Evolutionary conservation across 495 filamentous ascomycete genomes (phyloP).

Genomic region (Aspergillus heteromorphus): DNA sequence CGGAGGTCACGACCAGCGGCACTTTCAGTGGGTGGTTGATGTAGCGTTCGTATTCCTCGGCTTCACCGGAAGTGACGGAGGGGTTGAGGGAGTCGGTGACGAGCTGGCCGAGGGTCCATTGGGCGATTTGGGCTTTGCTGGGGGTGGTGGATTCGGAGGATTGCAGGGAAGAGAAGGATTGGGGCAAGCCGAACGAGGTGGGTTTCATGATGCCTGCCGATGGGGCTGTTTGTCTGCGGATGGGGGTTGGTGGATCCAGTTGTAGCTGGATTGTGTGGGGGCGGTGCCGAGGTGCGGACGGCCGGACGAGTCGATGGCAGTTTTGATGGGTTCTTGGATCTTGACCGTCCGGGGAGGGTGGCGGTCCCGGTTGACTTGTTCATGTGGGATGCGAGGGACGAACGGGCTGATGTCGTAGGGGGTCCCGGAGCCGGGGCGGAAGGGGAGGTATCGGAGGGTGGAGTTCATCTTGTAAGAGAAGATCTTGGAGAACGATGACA

Average conservation of each 20-base stretch:
- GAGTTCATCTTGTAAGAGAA: slow-evolving; percentile 89
- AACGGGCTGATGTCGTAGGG: slow-evolving; percentile 80
- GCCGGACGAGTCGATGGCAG: slow-evolving; percentile 5
- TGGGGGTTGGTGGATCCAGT: slow-evolving; percentile 27
- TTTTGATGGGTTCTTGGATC: slow-evolving; percentile 37
- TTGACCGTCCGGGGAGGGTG: slow-evolving; percentile 37
- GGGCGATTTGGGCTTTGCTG: slow-evolving; percentile 63
- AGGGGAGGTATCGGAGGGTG: slow-evolving; percentile 71
- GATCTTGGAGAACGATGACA: slow-evolving; percentile 83
- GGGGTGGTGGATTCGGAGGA: slow-evolving; percentile 22
- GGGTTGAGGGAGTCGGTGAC: slow-evolving; percentile 76
- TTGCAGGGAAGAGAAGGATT: slow-evolving; percentile 21
- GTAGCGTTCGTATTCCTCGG: slow-evolving; percentile 85
- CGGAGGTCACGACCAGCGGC: slow-evolving; percentile 76
- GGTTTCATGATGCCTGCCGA: slow-evolving; percentile 42
- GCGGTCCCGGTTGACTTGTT: slow-evolving; percentile 35
- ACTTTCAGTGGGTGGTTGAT: slow-evolving; percentile 85
- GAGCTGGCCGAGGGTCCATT: slow-evolving; percentile 84
- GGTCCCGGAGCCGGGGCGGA: slow-evolving; percentile 62
- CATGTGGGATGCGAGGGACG: slow-evolving; percentile 57
- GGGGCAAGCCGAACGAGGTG: slow-evolving; percentile 20
- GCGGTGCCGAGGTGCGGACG: slow-evolving; percentile 7
- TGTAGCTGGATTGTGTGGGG: slow-evolving; percentile 9
- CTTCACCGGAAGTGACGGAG: slow-evolving; percentile 64
- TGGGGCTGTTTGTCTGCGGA: slow-evolving; percentile 29